Conservation (phyloP, 805 yeast genomes). For the Suhomyces canberraensis region DNA sequence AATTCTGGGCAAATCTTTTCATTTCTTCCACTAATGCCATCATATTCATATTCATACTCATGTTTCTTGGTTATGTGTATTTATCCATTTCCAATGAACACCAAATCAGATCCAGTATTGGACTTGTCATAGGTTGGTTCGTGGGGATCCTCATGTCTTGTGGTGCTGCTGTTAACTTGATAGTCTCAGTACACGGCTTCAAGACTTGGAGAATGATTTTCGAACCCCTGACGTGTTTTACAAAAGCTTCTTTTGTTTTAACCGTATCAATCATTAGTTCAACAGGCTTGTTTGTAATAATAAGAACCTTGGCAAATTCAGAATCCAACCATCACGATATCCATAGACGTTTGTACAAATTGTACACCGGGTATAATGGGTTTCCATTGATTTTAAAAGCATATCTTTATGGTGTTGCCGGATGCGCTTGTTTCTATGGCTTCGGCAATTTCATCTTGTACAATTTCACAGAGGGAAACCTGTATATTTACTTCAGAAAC, state of each 20-base stretch:
- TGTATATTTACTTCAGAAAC: constrained; percentile 8
- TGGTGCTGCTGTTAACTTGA: constrained; percentile 26
- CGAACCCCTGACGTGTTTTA: constrained; percentile 25
- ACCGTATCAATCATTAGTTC: constrained; percentile 28
- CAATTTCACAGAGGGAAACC: constrained; percentile 13
- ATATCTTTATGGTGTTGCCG: constrained; percentile 17
- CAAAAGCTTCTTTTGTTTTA: constrained; percentile 20
- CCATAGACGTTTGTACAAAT: constrained; percentile 26
- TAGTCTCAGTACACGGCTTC: constrained; percentile 14
- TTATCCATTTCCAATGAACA: constrained; percentile 32
- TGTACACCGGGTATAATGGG: constrained; percentile 27
- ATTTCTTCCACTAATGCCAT: constrained; percentile 3
- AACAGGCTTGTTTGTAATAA: constrained; percentile 24
- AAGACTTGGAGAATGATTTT: constrained; percentile 25
- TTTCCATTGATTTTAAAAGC: constrained; percentile 25
- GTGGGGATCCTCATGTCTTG: constrained; percentile 22
- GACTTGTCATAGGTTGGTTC: constrained; percentile 37
- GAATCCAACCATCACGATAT: constrained; percentile 11
- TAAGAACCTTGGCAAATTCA: constrained; percentile 24
- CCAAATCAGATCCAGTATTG: constrained; percentile 32
- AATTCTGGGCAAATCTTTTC: constrained; percentile 4
- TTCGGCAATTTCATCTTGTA: constrained; percentile 7
- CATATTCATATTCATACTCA: background rate
- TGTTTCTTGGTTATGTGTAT: constrained; percentile 20
- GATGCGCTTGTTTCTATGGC: constrained; percentile 10